Evolutionary conservation across 176 grass and related monocot genomes (phyloP), one percentile per base, ranked within the genome.

Genomic region (Zizania latifolia): DNA sequence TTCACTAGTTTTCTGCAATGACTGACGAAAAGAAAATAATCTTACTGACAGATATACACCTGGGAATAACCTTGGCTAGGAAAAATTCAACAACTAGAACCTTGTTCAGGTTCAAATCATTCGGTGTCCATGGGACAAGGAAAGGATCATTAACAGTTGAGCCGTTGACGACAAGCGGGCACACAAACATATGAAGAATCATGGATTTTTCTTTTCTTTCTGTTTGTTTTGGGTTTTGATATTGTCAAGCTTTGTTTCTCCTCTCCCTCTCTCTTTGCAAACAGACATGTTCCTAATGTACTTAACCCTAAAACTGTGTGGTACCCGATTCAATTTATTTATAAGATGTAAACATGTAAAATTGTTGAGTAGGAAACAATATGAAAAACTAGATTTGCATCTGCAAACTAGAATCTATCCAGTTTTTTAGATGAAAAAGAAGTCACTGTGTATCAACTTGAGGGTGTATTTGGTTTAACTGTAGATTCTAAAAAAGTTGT

Each of bases 1-100:
- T 14, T 72, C 23, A 6, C 0, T 38, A 39, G 6, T 15, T 8
- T 66, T 41, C 14, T 59, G 16, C 13, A 36, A 15, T 23, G 50
- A 60, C 24, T 82, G 46, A 58, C 14, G 19, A 26, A 50, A 43
- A 21, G 40, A 35, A 19, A n/a, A 39, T 66, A 50, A 22, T 48
- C 45, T 12, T 77, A 0, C 84, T 57, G 37, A 50, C 60, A 97
- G 93, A 81, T 74, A 80, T 44, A 84, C 77, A 11, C 88, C 88
- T 31, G 79, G 85, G 73, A 93, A 89, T 65, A 81, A 76, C 40
- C 63, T 87, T 57, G 69, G 68, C 46, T 83, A 76, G 67, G 24
- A 77, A 11, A 29, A 23, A 23, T 17, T 31, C 13, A 31, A 27
- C 53, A 23, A 50, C 36, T n/a, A 65, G 10, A 82, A 46, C 19